Percentiles rank a stretch among this genome's conserved stretches.
Conservation (phyloP, 2,329 filamentous ascomycete genomes). For the Niveomyces coronatus region DNA sequence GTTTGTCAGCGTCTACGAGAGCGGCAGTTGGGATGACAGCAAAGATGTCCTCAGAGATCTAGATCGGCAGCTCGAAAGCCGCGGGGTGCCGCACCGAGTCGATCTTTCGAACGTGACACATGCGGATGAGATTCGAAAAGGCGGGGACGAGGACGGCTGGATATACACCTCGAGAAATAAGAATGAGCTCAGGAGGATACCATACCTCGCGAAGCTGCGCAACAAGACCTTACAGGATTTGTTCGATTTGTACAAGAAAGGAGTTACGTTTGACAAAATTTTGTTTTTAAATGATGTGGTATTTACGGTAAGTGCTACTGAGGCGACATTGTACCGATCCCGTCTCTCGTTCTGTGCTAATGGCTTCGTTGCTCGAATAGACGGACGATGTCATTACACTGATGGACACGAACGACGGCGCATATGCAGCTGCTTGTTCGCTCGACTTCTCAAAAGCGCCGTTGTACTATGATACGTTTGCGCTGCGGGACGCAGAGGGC, state of each 20-base stretch:
- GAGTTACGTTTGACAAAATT: conserved; percentile 45
- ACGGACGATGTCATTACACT: conserved; percentile 45
- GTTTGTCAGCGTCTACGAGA: conserved; percentile 58
- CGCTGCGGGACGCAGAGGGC: conserved; percentile 43
- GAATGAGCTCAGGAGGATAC: conserved; percentile 53
- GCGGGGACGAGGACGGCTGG: conserved; percentile 46
- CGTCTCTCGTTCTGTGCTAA: no score
- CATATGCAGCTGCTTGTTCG: conserved; percentile 52
- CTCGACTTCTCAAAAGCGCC: conserved; percentile 47
- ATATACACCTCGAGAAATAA: conserved; percentile 44
- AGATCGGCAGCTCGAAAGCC: conserved; percentile 38
- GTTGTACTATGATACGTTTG: conserved; percentile 52
- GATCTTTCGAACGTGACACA: conserved; percentile 50
- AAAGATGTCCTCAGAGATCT: conserved; percentile 50
- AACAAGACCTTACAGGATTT: conserved; percentile 55
- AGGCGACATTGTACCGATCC: background rate
- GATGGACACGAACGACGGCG: conserved; percentile 45
- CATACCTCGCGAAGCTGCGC: conserved; percentile 53
- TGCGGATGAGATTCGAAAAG: conserved; percentile 40
- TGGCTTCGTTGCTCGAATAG: conserved; percentile 21
- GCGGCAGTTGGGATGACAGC: conserved; percentile 58
- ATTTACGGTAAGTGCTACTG: conserved; percentile 36
- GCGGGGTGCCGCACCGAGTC: conserved; percentile 45
- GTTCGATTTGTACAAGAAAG: conserved; percentile 36
- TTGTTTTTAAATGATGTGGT: conserved; percentile 55